Conservation (phyloP, 495 filamentous ascomycete genomes). For the Massariosphaeria phaeospora region DNA sequence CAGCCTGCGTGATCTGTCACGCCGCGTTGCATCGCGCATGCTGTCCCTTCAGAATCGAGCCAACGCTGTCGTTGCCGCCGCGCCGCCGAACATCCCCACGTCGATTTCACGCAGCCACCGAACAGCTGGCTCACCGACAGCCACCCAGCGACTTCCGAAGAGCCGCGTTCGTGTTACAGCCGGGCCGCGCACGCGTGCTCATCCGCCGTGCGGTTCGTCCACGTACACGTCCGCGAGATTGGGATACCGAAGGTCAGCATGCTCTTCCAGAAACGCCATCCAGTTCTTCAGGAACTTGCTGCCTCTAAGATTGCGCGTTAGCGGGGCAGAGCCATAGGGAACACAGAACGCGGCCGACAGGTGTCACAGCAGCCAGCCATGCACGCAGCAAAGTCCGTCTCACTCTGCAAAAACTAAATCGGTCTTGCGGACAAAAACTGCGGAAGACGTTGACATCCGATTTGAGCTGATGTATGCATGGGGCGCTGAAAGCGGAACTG, state of each 20-base stretch:
- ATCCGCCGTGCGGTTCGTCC: conserved; percentile 23
- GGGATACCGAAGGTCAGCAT: conserved; percentile 81
- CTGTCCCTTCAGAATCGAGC: too few relatives aligned
- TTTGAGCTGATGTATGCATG: neutral
- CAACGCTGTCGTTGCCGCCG: neutral
- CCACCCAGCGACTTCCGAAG: neutral
- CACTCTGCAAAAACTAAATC: conserved; percentile 5
- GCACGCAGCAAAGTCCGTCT: conserved; percentile 9
- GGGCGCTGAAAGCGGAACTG: neutral
- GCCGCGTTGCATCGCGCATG: too few relatives aligned
- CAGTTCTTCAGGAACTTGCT: conserved; percentile 78
- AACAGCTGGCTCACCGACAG: too few relatives aligned
- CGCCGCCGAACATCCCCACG: neutral
- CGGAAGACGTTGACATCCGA: too few relatives aligned
- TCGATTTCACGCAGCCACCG: neutral
- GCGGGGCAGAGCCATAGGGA: too few relatives aligned
- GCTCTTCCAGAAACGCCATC: conserved; percentile 83
- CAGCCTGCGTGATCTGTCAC: too few relatives aligned
- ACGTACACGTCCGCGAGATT: conserved; percentile 55
- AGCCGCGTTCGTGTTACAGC: conserved; percentile 11
- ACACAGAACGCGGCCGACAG: neutral
- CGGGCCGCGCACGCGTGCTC: conserved; percentile 1
- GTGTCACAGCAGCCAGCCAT: conserved; percentile 9
- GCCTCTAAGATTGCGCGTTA: conserved; percentile 49
- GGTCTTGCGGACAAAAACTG: neutral